Evolutionary conservation across 2,329 filamentous ascomycete genomes (phyloP).

Genomic region (Botrytis pseudocinerea): DNA sequence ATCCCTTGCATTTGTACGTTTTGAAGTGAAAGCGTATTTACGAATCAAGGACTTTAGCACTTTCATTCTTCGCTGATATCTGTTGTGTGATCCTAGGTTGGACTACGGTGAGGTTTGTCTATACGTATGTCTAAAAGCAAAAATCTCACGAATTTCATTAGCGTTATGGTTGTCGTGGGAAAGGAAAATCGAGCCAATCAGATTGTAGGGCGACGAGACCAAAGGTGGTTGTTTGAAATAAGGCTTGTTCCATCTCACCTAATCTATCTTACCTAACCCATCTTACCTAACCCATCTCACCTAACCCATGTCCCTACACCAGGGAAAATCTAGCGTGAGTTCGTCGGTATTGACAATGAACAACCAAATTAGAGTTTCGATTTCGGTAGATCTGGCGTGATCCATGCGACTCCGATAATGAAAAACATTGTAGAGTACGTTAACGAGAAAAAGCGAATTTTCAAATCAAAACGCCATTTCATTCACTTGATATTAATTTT

Average conservation of each 20-base stretch:
- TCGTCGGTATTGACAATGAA: neutral
- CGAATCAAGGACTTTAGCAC: too few relatives aligned
- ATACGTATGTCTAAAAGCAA: too few relatives aligned
- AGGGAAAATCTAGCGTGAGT: neutral
- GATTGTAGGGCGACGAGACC: neutral
- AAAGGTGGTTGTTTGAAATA: neutral
- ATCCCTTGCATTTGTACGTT: too few relatives aligned
- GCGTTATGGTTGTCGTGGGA: neutral
- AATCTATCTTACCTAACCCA: neutral
- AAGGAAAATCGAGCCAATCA: neutral
- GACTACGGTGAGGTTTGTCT: too few relatives aligned
- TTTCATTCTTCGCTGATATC: too few relatives aligned
- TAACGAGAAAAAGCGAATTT: neutral
- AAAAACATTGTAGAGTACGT: neutral
- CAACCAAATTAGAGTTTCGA: neutral
- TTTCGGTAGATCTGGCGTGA: neutral
- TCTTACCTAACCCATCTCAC: neutral
- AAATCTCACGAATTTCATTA: rapidly evolving
- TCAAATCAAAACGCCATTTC: neutral
- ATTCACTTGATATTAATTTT: neutral
- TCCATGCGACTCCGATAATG: too few relatives aligned
- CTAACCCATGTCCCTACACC: neutral
- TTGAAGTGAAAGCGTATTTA: too few relatives aligned
- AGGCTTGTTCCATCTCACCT: neutral
- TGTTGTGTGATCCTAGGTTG: too few relatives aligned